Percentiles rank a stretch among this genome's conserved stretches.
These are phyloP conservation scores for Syncephalastrum sp. DNA, from an alignment of 371 early-diverging fungal genomes.

Conservation along the genomic window DNA sequence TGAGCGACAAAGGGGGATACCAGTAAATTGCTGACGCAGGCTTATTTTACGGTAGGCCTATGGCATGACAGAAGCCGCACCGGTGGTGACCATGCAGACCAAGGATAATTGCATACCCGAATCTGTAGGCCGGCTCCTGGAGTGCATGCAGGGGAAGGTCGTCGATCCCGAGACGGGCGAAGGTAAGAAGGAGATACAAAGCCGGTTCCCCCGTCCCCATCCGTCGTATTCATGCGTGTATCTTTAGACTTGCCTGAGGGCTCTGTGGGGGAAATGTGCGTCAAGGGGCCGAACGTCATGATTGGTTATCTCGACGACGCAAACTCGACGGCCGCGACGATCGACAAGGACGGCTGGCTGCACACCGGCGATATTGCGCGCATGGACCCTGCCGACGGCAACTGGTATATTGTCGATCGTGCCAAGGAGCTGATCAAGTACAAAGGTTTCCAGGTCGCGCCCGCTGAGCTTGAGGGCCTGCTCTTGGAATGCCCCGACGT, in stretches of 20 bases:
- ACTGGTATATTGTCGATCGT: constrained; percentile 67
- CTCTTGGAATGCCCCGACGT: constrained; percentile 67
- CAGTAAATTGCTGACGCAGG: too few species aligned
- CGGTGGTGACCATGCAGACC: constrained; percentile 17
- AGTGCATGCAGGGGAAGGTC: constrained; percentile 64
- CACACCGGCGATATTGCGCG: constrained; percentile 84
- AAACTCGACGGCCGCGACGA: constrained; percentile 64
- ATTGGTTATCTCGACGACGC: constrained; percentile 66
- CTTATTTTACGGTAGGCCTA: constrained; percentile 27
- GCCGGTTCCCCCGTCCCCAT: too few species aligned
- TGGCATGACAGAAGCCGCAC: constrained; percentile 70
- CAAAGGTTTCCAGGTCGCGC: constrained; percentile 63
- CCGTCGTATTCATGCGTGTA: too few species aligned
- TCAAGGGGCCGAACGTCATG: constrained; percentile 51
- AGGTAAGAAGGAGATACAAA: constrained; percentile 10
- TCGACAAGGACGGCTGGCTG: constrained; percentile 74
- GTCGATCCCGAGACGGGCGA: constrained; percentile 52
- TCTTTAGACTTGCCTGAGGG: too few species aligned
- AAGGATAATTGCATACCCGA: constrained; percentile 31
- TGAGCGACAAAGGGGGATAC: too few species aligned
- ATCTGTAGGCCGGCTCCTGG: constrained; percentile 67
- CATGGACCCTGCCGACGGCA: constrained; percentile 47
- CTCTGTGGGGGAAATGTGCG: constrained; percentile 59
- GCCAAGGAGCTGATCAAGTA: constrained; percentile 78
- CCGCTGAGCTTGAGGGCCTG: constrained; percentile 75